phyloP scores from a whole-genome alignment of 345 rosid genomes.

The Camelina laxa region DNA sequence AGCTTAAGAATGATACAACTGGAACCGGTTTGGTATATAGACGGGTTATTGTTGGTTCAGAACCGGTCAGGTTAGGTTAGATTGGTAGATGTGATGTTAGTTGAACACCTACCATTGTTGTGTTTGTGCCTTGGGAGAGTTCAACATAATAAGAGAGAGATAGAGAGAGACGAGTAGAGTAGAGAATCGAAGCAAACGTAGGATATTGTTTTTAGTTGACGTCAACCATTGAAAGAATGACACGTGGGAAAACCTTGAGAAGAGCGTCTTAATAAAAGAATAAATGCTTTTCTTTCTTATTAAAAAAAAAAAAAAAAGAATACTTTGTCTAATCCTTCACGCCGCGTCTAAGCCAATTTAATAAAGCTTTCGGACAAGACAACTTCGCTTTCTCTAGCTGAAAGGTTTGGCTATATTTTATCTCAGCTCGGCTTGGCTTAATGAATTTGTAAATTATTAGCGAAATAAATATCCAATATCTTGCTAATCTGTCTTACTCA shows the following conservation, averaged over 20 bases:
- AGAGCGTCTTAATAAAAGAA: conserved; percentile 28
- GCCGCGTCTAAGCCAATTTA: conserved; percentile 45
- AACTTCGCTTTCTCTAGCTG: conserved; percentile 38
- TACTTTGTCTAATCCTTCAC: conserved; percentile 48
- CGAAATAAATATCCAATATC: not conserved
- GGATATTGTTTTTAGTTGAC: conserved; percentile 21
- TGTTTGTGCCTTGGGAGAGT: not conserved
- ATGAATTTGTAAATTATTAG: not conserved
- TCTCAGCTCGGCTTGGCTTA: conserved; percentile 11
- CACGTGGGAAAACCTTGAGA: conserved; percentile 30
- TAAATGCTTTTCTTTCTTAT: conserved; percentile 26
- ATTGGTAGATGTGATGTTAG: conserved; percentile 31
- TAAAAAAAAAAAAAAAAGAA: conserved; percentile 17
- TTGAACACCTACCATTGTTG: not conserved
- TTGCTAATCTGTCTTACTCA: not conserved
- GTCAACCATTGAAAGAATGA: conserved; percentile 9
- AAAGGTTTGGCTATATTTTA: conserved; percentile 8
- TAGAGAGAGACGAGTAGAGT: not conserved
- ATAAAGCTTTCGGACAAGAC: conserved; percentile 13
- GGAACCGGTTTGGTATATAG: conserved; percentile 22
- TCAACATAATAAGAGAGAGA: not conserved
- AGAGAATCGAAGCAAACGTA: conserved; percentile 19
- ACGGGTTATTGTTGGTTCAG: not conserved
- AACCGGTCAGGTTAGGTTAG: conserved; percentile 32
- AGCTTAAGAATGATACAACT: not conserved